Evolutionary conservation across 345 rosid species (phyloP).

Genomic region (Sisymbrium irio): DNA sequence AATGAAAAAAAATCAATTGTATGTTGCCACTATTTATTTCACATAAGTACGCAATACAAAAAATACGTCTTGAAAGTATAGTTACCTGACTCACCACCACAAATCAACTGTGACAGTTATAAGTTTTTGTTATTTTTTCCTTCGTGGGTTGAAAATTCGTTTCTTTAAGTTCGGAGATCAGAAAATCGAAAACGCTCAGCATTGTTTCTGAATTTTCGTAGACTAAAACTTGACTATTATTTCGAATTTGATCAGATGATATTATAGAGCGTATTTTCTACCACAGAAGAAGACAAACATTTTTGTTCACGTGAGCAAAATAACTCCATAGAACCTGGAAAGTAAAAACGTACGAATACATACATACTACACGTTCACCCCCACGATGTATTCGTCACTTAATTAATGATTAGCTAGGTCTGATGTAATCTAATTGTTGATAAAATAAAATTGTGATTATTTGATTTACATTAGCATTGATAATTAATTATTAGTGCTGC

Average conservation of each 20-base stretch:
- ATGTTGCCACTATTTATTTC: neutral
- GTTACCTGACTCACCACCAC: too few relatives aligned
- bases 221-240: neutral
- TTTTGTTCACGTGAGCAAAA: slow-evolving; percentile 30
- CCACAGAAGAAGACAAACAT: slow-evolving; percentile 20
- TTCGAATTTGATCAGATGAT: slow-evolving; percentile 1
- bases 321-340: slow-evolving; percentile 30
- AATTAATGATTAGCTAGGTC: neutral
- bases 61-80: neutral
- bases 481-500: neutral
- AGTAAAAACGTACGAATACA: slow-evolving; percentile 15
- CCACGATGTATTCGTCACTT: neutral
- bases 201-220: neutral
- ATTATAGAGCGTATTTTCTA: neutral
- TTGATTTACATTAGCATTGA: neutral
- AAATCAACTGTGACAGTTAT: neutral
- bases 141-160: neutral
- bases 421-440: neutral
- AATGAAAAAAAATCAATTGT: slow-evolving; percentile 12
- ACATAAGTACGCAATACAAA: neutral
- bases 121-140: neutral
- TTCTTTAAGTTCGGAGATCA: neutral
- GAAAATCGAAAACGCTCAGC: neutral
- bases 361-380: neutral
- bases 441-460: neutral